Evolutionary conservation across 2,329 filamentous ascomycete species (phyloP).

Genomic region (Neurospora sp.): DNA sequence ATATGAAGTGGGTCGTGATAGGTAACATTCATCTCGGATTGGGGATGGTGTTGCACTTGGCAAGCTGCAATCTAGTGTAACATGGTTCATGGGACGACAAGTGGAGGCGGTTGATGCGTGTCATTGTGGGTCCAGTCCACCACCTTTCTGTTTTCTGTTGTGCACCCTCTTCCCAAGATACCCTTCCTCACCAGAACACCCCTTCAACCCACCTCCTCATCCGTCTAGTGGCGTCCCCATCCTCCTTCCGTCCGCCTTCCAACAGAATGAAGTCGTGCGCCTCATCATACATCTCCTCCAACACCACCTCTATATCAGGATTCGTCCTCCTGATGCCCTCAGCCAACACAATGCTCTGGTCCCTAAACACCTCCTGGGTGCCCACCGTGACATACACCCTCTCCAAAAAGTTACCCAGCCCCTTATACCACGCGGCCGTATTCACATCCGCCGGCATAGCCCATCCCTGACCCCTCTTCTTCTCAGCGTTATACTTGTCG

Average conservation of each 20-base stretch:
- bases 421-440: conserved; percentile 19
- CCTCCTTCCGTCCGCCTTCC: conserved; percentile 16
- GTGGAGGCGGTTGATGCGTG: no score
- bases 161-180: background rate
- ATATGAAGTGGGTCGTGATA: background rate
- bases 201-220: conserved; percentile 23
- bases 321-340: conserved; percentile 15
- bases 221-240: conserved; percentile 20
- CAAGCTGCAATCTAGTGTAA: no score
- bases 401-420: conserved; percentile 13
- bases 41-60: no score
- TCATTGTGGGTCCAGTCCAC: no score
- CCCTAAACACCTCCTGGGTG: conserved; percentile 22
- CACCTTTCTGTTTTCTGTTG: no score
- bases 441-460: conserved; percentile 21
- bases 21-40: background rate
- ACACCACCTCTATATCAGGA: conserved; percentile 16
- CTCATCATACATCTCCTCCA: conserved; percentile 21
- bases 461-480: conserved; percentile 14
- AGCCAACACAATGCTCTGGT: conserved; percentile 20
- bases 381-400: conserved; percentile 25
- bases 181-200: conserved; percentile 4
- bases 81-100: no score
- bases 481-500: conserved; percentile 8
- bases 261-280: conserved; percentile 26